Evolutionary conservation across 345 rosid genomes (phyloP), one percentile per base, ranked within the genome.

Genomic region (Eucalyptus albens): DNA sequence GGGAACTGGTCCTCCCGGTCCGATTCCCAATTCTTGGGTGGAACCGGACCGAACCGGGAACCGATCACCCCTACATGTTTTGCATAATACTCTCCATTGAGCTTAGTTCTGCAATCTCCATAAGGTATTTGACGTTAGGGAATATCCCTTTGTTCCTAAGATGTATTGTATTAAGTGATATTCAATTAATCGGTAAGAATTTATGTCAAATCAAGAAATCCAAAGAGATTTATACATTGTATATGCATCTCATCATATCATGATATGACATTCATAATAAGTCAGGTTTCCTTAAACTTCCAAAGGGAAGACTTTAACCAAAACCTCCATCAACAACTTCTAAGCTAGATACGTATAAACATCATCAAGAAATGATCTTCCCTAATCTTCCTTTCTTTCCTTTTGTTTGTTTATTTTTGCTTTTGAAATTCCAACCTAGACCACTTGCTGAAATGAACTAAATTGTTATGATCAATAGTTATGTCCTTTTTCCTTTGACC

Each of bases 161-260:
- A 69, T 69, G 42, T 65, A 7, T 7, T 15, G 37, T 69, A 11
- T 69, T 31, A 1, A 33, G 44, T 69, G 24, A 33, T 69, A 69
- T 69, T 69, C 24, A 33, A 1, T 69, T n/a, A 6, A n/a, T 65
- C 3, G 2, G 21, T 65, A 7, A 8, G 10, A 65, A 65, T 65
- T 65, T 65, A n/a, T n/a, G 21, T 15, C 17, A 15, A 0, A n/a
- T n/a, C 37, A n/a, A n/a, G 27, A 9, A 56, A 56, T 0, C 6
- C 13, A 9, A 22, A 56, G 27, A 22, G 27, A 56, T 56, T 24
- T 56, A 24, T 4, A 24, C 1, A 56, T 9, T 0, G 0, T 56
- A 69, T 9, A 69, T 4, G 24, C 37, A 31, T 69, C 4, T 69
- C 42, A 9, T 16, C 7, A 15, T 69, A 31, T 31, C 42, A 31